phyloP scores from a whole-genome alignment of 2,329 filamentous ascomycete genomes.

The Zasmidium cellare region DNA sequence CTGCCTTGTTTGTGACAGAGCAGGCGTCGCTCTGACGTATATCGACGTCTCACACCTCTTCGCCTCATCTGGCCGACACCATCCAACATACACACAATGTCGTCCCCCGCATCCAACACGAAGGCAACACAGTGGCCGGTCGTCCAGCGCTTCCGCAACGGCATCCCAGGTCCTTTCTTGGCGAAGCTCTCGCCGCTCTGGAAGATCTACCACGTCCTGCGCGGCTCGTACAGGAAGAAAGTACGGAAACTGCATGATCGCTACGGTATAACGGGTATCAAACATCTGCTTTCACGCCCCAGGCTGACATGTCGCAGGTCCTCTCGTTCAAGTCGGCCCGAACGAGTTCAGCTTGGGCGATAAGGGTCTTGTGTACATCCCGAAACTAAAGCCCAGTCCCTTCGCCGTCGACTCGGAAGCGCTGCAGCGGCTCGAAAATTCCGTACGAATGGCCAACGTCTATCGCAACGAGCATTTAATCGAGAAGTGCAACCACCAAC shows the following conservation, averaged over 20 bases:
- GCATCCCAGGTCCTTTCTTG: slow-evolving; percentile 21
- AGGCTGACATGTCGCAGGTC: slow-evolving; percentile 9
- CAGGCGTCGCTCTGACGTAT: too few species aligned
- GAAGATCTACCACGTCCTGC: slow-evolving; percentile 20
- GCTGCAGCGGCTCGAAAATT: not conserved
- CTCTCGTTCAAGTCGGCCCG: slow-evolving; percentile 17
- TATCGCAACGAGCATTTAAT: slow-evolving; percentile 19
- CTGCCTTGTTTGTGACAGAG: too few species aligned
- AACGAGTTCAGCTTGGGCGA: slow-evolving; percentile 13
- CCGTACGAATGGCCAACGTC: slow-evolving; percentile 18
- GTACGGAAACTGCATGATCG: slow-evolving; percentile 16
- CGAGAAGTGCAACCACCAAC: slow-evolving; percentile 17
- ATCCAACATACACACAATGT: slow-evolving; percentile 1
- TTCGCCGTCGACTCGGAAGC: not conserved
- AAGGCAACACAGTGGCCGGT: not conserved
- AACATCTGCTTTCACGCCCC: not conserved
- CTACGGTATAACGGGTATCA: slow-evolving; percentile 7
- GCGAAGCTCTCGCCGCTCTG: slow-evolving; percentile 23
- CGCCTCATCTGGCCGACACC: not conserved
- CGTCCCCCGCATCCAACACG: not conserved
- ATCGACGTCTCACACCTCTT: too few species aligned
- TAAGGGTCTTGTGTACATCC: slow-evolving; percentile 1
- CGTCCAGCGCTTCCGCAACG: not conserved
- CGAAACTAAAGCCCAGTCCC: not conserved
- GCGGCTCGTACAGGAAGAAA: slow-evolving; percentile 18